Evolutionary conservation across 495 filamentous ascomycete genomes (phyloP), one percentile per base, ranked within the genome.

Genomic region (Talaromyces wortmannii): DNA sequence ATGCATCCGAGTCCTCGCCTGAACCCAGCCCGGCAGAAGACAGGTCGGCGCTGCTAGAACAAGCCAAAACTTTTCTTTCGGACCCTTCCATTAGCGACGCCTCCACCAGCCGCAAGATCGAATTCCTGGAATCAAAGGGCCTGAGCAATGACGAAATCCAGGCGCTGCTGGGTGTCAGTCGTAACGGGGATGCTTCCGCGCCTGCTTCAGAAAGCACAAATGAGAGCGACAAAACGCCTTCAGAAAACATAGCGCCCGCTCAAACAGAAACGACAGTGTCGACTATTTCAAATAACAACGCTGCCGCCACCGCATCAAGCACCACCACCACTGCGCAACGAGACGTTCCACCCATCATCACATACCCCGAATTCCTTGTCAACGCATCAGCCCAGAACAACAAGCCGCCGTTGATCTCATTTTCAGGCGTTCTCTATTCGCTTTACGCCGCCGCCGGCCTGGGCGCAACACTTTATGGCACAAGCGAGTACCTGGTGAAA

Each of bases 331-430:
- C 71, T 48, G 60, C 69, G 57, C 45, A 60, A 45, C 72, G 67
- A 62, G 81, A 87, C 57, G 73, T 83, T 17, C 81, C 90, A 18
- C 95, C 92, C n/a, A 91, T 98, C 60, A 87, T 97, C 63, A 98
- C 94, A 23, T 97, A 97, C 71, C 94, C 94, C 48, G 94, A 98
- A 69, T 97, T 96, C 71, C 84, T 97, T 59, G 76, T 77, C 17
- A 53, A 53, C 16, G 36, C 52, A 5, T 45, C 52, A 2, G 61
- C 79, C 51, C 71, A 83, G 47, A 66, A 79, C 8, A 60, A 71
- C 50, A 89, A 87, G 31, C 83, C 90, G 7, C 91, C 94, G 0
- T 74, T 97, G 3, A 79, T 97, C 32, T 94, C 90, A 13, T 80
- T 86, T 55, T 74, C 77, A 42, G 83, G 85, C 43, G 77, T 97